Conservation (phyloP, 1,284 basidiomycete species). For the Veloboletus limbatus region DNA sequence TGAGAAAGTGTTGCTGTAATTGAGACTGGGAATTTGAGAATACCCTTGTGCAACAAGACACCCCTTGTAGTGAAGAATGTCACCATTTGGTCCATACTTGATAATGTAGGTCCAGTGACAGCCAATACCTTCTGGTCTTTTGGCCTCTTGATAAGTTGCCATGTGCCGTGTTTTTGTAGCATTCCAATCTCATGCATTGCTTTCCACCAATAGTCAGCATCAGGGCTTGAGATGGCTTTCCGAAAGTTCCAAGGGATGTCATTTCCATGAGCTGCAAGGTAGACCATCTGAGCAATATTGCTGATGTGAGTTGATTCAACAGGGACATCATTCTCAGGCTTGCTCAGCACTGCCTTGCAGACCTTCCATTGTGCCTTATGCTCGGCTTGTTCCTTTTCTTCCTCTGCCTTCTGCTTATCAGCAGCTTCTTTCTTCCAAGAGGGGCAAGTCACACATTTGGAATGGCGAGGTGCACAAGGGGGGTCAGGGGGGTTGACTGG, state of each 20-base stretch:
- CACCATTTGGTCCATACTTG: slow-evolving; percentile 36
- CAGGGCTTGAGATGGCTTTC: background rate
- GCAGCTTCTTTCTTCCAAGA: slow-evolving; percentile 1
- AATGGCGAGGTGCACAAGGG: background rate
- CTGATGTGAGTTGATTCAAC: background rate
- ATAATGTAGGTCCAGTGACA: slow-evolving; percentile 36
- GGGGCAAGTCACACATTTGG: background rate
- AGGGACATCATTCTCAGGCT: no score
- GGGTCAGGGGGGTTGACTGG: no score
- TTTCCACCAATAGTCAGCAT: slow-evolving; percentile 25
- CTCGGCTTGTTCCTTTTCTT: no score
- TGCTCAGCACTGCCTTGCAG: no score
- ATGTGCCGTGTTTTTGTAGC: slow-evolving; percentile 25
- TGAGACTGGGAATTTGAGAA: slow-evolving; percentile 37
- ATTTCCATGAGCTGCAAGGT: background rate
- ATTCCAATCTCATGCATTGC: slow-evolving; percentile 28
- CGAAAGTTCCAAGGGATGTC: background rate
- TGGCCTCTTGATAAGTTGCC: slow-evolving; percentile 23
- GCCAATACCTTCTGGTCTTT: slow-evolving; percentile 26
- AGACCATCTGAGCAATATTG: background rate
- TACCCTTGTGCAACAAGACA: slow-evolving; percentile 41
- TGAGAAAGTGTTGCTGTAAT: slow-evolving; percentile 39
- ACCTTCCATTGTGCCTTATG: background rate
- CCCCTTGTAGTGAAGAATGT: slow-evolving; percentile 36
- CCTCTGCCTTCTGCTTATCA: background rate